Percentiles rank a stretch among this genome's conserved stretches.
Evolutionary conservation across 495 filamentous ascomycete species (phyloP).

Genomic region (Lichina pygmaea): DNA sequence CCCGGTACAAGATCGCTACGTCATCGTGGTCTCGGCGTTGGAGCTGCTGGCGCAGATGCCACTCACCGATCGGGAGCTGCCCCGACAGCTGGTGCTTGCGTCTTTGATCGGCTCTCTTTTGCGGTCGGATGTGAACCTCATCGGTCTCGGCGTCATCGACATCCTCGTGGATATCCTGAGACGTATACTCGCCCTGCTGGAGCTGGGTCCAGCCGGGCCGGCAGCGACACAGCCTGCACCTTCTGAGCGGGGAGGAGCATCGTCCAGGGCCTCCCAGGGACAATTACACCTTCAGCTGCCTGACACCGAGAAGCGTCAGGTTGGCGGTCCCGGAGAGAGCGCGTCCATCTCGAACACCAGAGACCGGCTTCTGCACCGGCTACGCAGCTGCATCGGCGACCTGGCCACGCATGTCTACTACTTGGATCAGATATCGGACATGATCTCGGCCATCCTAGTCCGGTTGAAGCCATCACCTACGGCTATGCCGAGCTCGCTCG

Average conservation of each 20-base stretch:
- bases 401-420: constrained; percentile 90
- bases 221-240: background rate
- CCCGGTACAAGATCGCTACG: constrained; percentile 73
- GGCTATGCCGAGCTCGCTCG: constrained; percentile 12
- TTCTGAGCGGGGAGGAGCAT: background rate
- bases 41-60: constrained; percentile 39
- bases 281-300: background rate
- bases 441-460: constrained; percentile 52
- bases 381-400: constrained; percentile 56
- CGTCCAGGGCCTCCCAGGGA: background rate
- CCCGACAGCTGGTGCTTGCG: constrained; percentile 41
- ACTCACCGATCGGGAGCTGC: constrained; percentile 34
- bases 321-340: background rate
- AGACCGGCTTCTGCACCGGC: constrained; percentile 28
- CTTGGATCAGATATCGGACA: constrained; percentile 75
- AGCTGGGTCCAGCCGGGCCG: constrained; percentile 20
- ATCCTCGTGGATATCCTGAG: constrained; percentile 56
- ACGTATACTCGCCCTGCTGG: constrained; percentile 47
- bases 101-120: constrained; percentile 57
- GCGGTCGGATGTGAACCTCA: constrained; percentile 69
- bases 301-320: background rate
- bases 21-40: constrained; percentile 56
- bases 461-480: constrained; percentile 38
- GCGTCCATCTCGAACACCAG: constrained; percentile 17
- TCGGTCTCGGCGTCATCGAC: constrained; percentile 83